phyloP scores from a whole-genome alignment of 1,284 basidiomycete genomes.

The Leccinum pachyderme region DNA sequence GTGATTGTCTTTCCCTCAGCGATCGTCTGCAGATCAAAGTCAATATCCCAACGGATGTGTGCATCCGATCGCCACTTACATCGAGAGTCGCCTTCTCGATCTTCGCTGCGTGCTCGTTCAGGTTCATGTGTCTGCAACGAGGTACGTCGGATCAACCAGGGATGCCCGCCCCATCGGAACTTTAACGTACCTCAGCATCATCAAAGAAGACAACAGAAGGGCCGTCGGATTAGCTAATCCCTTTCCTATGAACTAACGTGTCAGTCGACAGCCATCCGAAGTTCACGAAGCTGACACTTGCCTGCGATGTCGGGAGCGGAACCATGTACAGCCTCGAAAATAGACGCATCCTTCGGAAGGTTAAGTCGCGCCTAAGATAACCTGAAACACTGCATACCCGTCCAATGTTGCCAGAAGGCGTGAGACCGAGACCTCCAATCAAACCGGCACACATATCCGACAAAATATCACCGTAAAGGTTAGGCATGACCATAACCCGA shows the following conservation, averaged over 20 bases:
- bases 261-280: slow-evolving; percentile 7
- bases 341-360: slow-evolving; percentile 82
- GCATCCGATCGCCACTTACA: slow-evolving; percentile 47
- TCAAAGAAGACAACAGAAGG: slow-evolving; percentile 88
- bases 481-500: slow-evolving; percentile 99
- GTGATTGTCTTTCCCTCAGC: slow-evolving; percentile 93
- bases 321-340: slow-evolving; percentile 99
- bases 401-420: slow-evolving; percentile 98
- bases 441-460: slow-evolving; percentile 99
- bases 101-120: slow-evolving; percentile 81
- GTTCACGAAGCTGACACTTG: slow-evolving; percentile 27
- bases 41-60: slow-evolving; percentile 17
- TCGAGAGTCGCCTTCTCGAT: slow-evolving; percentile 91
- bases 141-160: slow-evolving; percentile 26
- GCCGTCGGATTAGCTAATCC: slow-evolving; percentile 99
- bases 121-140: slow-evolving; percentile 83
- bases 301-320: slow-evolving; percentile 89
- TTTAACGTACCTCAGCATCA: slow-evolving; percentile 85
- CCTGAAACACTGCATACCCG: slow-evolving; percentile 50
- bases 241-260: slow-evolving; percentile 60
- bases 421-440: slow-evolving; percentile 96
- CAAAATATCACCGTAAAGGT: slow-evolving; percentile 96
- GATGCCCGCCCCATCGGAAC: slow-evolving; percentile 4
- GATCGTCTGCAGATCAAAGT: slow-evolving; percentile 66
- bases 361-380: slow-evolving; percentile 7